Evolutionary conservation across 1,139 yeast genomes (phyloP), one percentile per base, ranked within the genome.

Genomic region (Debaryomyces fabryi): DNA sequence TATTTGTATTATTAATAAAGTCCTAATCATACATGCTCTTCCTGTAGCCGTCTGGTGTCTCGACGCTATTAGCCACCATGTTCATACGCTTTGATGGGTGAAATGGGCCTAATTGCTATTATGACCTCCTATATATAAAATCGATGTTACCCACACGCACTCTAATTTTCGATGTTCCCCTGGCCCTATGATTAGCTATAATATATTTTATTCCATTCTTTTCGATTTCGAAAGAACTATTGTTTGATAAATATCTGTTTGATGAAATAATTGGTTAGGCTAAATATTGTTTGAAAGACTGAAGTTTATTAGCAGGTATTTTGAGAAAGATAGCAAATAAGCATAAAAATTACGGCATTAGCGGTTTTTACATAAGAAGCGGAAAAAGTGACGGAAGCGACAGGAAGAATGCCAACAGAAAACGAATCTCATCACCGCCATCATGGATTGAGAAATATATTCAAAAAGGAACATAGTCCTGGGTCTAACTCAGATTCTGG

Each of bases 391-490:
- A 21, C 8, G 8, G 20, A 33, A 42, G 21, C 30, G 15, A 37
- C 24, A 27, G 15, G 13, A 7, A 13, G 29, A 39, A 40, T 40
- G 43, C 42, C 42, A 25, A 20, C 43, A 13, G 33, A 29, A n/a
- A 30, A 27, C 12, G 42, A 29, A 25, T 13, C 23, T 18, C 46
- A 44, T 6, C 58, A 58, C 24, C 57, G 52, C 32, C 60, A 53
- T 42, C 64, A 58, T 47, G 53, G 58, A 8, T 42, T 65, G 8
- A 60, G 55, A 45, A 53, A 55, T 21, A 34, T 64, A 30, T 65
- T 66, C 52, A 64, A 55, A 37, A 62, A 56, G 45, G 69, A 65
- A 2, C 55, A 12, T 44, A 56, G 30, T 47, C 57, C 44, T 48
- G 50, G 29, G 10, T 32, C 56, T 30, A 52, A 52, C 32, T 56